A percentile compares a stretch with the other conserved stretches of the same genome.
Conservation (phyloP, 257 asterid genomes). For the Agastache rugosa region DNA sequence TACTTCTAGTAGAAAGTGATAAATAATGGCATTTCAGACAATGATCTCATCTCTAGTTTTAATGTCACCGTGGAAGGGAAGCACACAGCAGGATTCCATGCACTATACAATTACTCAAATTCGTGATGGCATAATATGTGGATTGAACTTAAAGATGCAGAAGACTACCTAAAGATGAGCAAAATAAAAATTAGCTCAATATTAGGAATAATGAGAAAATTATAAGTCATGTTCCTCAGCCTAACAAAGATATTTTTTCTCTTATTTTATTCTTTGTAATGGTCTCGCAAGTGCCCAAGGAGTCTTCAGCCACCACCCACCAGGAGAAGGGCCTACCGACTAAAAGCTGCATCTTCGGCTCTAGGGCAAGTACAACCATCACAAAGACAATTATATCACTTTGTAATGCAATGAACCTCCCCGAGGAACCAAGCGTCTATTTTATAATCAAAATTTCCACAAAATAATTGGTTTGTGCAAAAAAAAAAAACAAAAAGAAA, state of each 20-base stretch:
- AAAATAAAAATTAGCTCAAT: not conserved
- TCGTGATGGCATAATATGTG: not conserved
- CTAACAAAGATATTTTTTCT: not conserved
- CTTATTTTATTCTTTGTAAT: not conserved
- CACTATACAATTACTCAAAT: not conserved
- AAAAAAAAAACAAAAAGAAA: not conserved
- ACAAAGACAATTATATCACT: constrained; percentile 9
- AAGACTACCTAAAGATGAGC: not conserved
- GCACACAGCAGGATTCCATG: not conserved
- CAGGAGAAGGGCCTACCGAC: not conserved
- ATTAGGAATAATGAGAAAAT: not conserved
- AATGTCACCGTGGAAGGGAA: not conserved
- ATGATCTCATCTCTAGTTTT: not conserved
- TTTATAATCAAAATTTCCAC: not conserved
- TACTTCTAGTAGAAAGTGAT: not conserved
- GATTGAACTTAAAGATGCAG: not conserved
- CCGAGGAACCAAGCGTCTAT: not conserved
- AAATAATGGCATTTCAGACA: not conserved
- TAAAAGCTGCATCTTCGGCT: not conserved
- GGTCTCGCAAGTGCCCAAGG: not conserved
- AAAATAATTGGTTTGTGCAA: not conserved
- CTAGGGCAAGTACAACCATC: not conserved
- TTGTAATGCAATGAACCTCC: not conserved
- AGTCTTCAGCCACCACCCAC: constrained; percentile 2
- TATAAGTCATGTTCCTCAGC: not conserved